Evolutionary conservation across 768 basidiomycete genomes (phyloP), one percentile per base, ranked within the genome.

Genomic region (Hortiboletus flavorubellus): DNA sequence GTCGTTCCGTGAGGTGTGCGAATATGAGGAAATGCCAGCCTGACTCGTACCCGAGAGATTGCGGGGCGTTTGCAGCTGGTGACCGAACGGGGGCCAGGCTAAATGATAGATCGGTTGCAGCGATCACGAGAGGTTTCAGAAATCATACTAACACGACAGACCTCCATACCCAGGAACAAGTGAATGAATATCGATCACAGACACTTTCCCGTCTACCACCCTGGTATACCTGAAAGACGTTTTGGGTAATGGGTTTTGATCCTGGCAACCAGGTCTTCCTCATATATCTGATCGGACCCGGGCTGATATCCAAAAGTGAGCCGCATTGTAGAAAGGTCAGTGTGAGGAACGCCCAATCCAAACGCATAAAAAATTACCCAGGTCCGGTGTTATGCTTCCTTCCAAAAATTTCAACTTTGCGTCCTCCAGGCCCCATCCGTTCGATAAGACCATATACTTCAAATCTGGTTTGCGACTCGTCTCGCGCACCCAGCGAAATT

Each of bases 391-490:
- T 99, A 68, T 98, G 97, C 69, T 88, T 92, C 64, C 97, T 78
- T 30, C 97, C 97, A 68, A 99, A 99, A 53, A 98, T 91, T 68
- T 99, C 97, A 31, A 93, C 80, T 72, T 91, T 91, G 56, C 87
- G 73, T 41, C 90, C 87, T 37, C 93, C 88, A 46, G 89, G 89
- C 68, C 92, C 93, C 83, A 96, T 86, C 46, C 95, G 77, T 73
- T 99, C 97, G 59, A 98, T 96, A 57, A 98, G 76, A 3, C 89
- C 91, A 70, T 99, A 98, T 11, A 91, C 90, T 70, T 99, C 97
- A 21, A 21, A 55, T 99, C 97, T 8, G 97, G 97, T 72, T 99
- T 99, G 57, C 97, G 77, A 61, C 89, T 92, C 31, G 97, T 99
- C 76, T 99, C 96, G 51, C 96, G 80, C 37, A 75, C 88, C 91